Conservation (phyloP, 306 rosid species). For the Fagus sylvatica region DNA sequence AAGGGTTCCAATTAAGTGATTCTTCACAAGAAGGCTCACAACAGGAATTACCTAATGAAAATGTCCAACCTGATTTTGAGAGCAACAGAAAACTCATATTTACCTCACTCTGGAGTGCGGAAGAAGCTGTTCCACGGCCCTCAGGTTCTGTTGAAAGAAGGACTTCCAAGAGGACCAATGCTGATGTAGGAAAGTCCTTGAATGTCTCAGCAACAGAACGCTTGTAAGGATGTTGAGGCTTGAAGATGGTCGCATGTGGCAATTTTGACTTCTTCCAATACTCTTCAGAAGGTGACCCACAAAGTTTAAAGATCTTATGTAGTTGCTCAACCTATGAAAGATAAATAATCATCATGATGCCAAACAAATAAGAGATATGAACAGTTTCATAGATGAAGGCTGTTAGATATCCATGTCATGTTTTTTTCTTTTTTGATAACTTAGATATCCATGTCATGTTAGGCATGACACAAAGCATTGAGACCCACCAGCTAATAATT, state of each 20-base stretch:
- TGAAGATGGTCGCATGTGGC: constrained; percentile 78
- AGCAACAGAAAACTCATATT: constrained; percentile 18
- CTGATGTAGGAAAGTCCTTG: constrained; percentile 60
- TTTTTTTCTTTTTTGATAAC: no score
- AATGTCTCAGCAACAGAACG: constrained; percentile 64
- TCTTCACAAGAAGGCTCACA: background rate
- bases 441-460: background rate
- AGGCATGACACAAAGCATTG: background rate
- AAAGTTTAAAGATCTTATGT: constrained; percentile 90
- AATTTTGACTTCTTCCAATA: constrained; percentile 82
- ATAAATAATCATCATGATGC: constrained; percentile 23
- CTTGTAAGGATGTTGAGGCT: constrained; percentile 82
- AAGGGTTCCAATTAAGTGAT: background rate
- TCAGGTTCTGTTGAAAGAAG: constrained; percentile 83
- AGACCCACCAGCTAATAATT: background rate
- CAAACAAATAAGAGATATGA: constrained; percentile 8
- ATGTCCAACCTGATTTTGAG: background rate
- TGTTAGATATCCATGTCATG: background rate
- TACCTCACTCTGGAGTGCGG: constrained; percentile 80
- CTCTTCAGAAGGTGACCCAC: constrained; percentile 90
- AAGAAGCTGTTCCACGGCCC: constrained; percentile 68
- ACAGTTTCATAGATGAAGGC: background rate
- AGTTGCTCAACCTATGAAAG: constrained; percentile 79
- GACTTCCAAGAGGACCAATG: constrained; percentile 60
- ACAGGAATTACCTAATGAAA: background rate